Evolutionary conservation across 2,329 filamentous ascomycete genomes (phyloP), one percentile per base, ranked within the genome.

Genomic region (Trichoderma polysporum): DNA sequence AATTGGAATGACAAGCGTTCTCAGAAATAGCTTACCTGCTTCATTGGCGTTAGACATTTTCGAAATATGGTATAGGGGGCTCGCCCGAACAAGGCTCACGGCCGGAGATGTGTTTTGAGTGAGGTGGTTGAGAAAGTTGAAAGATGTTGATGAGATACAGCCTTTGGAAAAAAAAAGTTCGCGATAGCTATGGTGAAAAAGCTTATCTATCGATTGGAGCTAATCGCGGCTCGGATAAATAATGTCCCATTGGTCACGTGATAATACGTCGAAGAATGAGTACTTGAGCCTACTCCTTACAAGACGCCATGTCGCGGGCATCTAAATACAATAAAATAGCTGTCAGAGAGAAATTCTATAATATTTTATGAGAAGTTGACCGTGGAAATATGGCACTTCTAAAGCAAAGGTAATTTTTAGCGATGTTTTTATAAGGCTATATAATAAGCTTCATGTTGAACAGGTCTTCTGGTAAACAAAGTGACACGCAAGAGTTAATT

Each of bases 71-170:
- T 72, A 72, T 73, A 65, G 35, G 68, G 72, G 74, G 74, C 74
- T 76, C 75, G 72, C 74, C 74, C 71, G 71, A 71, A 68, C 80
- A 85, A 84, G 84, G 84, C 85, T 86, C 84, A 84, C 85, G 85
- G 84, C 84, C 85, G 79, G 72, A 64, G 66, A 68, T 27, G 39
- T 53, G 58, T 59, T 50, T 56, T 59, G 52, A 29, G 45, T 53
- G 31, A 35, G 33, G 19, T 17, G 6, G 67, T 63, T 47, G 12
- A 61, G 75, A 65, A 29, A 35, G 67, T 66, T 68, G 71, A 52
- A 59, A 47, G 45, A 41, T 56, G 33, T 45, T 31, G 50, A 39
- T 50, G 37, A 67, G n/a, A 35, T 64, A 22, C 50, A n/a, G 19
- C 50, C 39, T 54, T 22, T 33, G n/a, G 47, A 53, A 33, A 59